phyloP scores from a whole-genome alignment of 2,329 filamentous ascomycete genomes.

The Trichoderma sp. region DNA sequence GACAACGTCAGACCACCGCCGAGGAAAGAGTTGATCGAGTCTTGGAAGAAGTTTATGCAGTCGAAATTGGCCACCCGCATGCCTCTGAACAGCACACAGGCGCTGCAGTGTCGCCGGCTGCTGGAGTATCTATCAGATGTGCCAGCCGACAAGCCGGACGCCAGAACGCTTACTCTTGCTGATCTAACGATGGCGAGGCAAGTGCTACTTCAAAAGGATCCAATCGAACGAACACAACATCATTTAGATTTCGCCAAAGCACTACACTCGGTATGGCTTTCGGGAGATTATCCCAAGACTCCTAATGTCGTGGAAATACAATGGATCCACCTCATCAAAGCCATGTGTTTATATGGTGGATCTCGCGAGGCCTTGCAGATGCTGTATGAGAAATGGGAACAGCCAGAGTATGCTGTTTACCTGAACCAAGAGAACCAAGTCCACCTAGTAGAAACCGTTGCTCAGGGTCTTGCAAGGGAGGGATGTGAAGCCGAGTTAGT shows the following conservation, averaged over 20 bases:
- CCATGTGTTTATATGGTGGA: constrained; percentile 54
- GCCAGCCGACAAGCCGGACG: constrained; percentile 26
- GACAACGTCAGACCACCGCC: constrained; percentile 64
- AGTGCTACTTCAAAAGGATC: constrained; percentile 40
- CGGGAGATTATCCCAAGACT: constrained; percentile 25
- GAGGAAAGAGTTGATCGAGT: constrained; percentile 59
- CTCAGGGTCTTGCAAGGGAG: constrained; percentile 59
- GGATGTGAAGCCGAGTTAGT: constrained; percentile 56
- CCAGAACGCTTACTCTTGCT: constrained; percentile 35
- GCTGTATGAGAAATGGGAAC: constrained; percentile 36
- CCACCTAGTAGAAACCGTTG: constrained; percentile 31
- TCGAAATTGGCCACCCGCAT: constrained; percentile 49
- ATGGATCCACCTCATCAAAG: constrained; percentile 34
- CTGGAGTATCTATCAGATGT: constrained; percentile 55
- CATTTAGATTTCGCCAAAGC: constrained; percentile 48
- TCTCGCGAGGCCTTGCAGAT: constrained; percentile 51
- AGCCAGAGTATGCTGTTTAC: constrained; percentile 23
- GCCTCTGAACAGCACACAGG: constrained; percentile 64
- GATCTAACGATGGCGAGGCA: constrained; percentile 47
- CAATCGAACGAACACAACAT: constrained; percentile 42
- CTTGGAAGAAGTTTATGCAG: constrained; percentile 62
- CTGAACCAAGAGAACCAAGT: constrained; percentile 23
- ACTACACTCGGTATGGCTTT: constrained; percentile 37
- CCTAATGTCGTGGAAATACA: constrained; percentile 23
- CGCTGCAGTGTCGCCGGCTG: constrained; percentile 53